Evolutionary conservation across 2,329 filamentous ascomycete species (phyloP).

Genomic region (Daldinia eschscholtzii): DNA sequence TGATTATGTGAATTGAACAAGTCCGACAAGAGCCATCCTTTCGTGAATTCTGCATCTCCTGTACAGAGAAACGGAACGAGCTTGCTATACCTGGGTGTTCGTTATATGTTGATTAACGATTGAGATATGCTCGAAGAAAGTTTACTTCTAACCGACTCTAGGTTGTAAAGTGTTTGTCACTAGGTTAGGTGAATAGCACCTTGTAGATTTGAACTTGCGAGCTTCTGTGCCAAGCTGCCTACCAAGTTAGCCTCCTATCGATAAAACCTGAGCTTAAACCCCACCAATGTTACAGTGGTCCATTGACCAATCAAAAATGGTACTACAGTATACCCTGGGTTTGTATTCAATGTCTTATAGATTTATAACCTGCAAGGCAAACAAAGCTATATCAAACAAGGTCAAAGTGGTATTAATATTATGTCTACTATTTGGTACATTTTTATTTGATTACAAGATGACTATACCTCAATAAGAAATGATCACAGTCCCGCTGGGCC

Average conservation of each 20-base stretch:
- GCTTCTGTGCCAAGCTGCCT: not conserved
- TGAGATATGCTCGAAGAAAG: not conserved
- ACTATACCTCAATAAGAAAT: not conserved
- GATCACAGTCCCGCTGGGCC: not conserved
- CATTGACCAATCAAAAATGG: conserved; percentile 35
- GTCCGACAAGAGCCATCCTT: conserved; percentile 28
- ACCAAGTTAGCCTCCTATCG: conserved; percentile 20
- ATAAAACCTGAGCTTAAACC: conserved; percentile 37
- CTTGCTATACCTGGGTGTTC: not conserved
- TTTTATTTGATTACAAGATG: not conserved
- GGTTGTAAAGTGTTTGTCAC: conserved; percentile 2
- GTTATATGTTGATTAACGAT: not conserved
- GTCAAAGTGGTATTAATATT: not conserved
- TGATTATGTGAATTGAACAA: conserved; percentile 24
- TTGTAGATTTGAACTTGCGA: not conserved
- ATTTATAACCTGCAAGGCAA: not conserved
- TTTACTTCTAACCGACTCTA: not conserved
- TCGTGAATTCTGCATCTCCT: conserved; percentile 13
- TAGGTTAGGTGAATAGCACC: not conserved
- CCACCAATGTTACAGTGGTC: conserved; percentile 17
- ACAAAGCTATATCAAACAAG: not conserved
- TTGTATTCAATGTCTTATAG: not conserved
- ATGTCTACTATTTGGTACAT: not conserved
- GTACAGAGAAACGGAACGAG: not conserved
- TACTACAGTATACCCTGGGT: not conserved